A percentile compares a stretch with the other conserved stretches of the same genome.
phyloP scores from a whole-genome alignment of 2,329 filamentous ascomycete species.

The Colletotrichum sidae region DNA sequence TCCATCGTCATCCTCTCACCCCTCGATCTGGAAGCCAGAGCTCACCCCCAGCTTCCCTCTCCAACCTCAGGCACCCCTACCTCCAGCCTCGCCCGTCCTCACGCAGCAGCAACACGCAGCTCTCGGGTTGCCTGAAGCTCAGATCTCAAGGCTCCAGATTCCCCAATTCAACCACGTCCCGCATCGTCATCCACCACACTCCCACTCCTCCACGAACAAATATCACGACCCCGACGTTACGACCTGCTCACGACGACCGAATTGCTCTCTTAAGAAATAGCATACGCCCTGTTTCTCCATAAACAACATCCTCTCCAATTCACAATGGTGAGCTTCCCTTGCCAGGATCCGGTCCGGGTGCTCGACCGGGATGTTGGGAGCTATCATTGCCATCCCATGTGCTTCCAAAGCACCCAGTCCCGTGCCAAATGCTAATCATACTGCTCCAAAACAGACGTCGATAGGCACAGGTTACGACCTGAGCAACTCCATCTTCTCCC shows the following conservation, averaged over 20 bases:
- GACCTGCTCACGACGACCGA: slow-evolving; percentile 6
- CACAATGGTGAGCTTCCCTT: slow-evolving; percentile 48
- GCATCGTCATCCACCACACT: slow-evolving; percentile 31
- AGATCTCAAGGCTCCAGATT: slow-evolving; percentile 37
- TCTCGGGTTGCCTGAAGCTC: slow-evolving; percentile 40
- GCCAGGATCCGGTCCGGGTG: slow-evolving; percentile 37
- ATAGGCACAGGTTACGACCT: slow-evolving; percentile 99
- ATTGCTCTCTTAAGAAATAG: neutral
- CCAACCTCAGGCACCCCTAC: slow-evolving; percentile 33
- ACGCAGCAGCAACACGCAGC: slow-evolving; percentile 39
- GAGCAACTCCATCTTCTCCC: slow-evolving; percentile 99
- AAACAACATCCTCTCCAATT: slow-evolving; percentile 31
- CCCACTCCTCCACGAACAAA: slow-evolving; percentile 11
- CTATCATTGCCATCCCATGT: slow-evolving; percentile 14
- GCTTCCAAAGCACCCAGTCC: neutral
- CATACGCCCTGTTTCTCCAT: slow-evolving; percentile 2
- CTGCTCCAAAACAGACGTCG: slow-evolving; percentile 77
- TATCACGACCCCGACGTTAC: slow-evolving; percentile 15
- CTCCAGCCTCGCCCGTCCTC: slow-evolving; percentile 35
- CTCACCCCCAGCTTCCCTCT: slow-evolving; percentile 7
- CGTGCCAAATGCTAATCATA: slow-evolving; percentile 26
- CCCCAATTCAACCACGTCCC: slow-evolving; percentile 40
- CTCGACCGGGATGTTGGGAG: slow-evolving; percentile 21
- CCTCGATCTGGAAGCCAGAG: neutral
- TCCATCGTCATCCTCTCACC: neutral